A percentile compares a stretch with the other conserved stretches of the same genome.
These are phyloP conservation scores for Aspergillus hortae DNA, from an alignment of 2,329 filamentous ascomycete genomes.

Conservation along the genomic window DNA sequence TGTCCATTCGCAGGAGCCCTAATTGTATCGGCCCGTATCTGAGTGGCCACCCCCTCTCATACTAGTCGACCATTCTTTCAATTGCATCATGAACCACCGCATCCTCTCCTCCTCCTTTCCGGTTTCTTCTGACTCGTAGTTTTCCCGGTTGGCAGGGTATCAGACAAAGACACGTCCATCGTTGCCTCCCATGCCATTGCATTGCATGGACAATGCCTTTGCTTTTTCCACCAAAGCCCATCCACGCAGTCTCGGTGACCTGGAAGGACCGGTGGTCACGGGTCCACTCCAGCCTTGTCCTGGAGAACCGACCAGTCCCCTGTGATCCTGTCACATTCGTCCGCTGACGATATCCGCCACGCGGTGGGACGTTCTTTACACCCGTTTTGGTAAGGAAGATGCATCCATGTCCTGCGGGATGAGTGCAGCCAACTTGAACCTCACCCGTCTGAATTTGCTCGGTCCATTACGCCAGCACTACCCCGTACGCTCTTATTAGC, in stretches of 20 bases:
- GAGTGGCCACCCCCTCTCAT: not conserved
- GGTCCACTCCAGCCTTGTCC: not conserved
- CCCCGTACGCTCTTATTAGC: too few species aligned
- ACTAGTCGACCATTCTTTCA: not conserved
- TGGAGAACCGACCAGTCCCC: not conserved
- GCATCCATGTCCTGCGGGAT: not conserved
- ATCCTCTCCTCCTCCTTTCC: not conserved
- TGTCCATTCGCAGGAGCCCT: not conserved
- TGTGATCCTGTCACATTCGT: not conserved
- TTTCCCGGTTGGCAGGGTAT: too few species aligned
- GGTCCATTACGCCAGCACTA: too few species aligned
- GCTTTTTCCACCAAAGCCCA: too few species aligned
- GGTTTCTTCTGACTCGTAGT: not conserved
- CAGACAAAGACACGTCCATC: too few species aligned
- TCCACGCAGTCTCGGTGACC: too few species aligned
- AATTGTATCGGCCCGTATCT: slow-evolving; percentile 11
- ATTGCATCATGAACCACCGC: not conserved
- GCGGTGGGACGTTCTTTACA: slow-evolving; percentile 4
- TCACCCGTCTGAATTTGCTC: not conserved
- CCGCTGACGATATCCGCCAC: slow-evolving; percentile 7
- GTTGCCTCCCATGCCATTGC: too few species aligned
- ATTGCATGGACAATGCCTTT: too few species aligned
- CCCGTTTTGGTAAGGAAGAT: not conserved
- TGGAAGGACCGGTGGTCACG: not conserved
- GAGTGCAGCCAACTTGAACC: not conserved